Base-by-base conservation (phyloP, 73 alveolate genomes). In the Symbiodinium natans region DNA sequence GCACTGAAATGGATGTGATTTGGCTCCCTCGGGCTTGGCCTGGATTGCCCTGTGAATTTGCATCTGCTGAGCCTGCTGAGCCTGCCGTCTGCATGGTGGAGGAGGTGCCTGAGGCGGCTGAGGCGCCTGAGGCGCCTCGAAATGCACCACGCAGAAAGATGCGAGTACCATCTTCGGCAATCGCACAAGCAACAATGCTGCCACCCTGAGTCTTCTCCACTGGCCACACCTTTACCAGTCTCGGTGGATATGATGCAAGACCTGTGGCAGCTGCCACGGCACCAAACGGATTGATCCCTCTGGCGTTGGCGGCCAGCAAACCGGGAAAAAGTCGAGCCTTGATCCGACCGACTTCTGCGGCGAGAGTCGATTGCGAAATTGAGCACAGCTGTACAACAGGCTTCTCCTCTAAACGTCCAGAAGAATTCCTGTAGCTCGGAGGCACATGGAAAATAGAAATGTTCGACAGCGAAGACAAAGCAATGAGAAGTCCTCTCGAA, bases 121-220 rank as follows among this genome's bases (percentile, higher is more conserved):
- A 34, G 39, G 56, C 39, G 46, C 52, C 17, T 17, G 63, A 48
- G n/a, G n/a, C n/a, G 59, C 59, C 13, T n/a, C 46, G 86, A 38
- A n/a, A 77, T 0, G 39, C 68, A 23, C 98, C 98, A 10, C 92
- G 92, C 41, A 92, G 43, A 88, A 46, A 92, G 10, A 92, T 48
- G 38, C 98, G 98, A 46, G 98, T 92, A 56, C 98, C 98, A 43
- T 92, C 98, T 46, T 92, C 98, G n/a, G 98, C 98, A 40, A 92
- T 86, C 3, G 42, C 92, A 34, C 98, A 92, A 8, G 92, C 92
- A 27, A 92, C 54, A 71, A 92, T 88, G 31, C 63, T 23, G 56
- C 98, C 98, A 7, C 98, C 98, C 2, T 38, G 83, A 5, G 98
- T 73, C 83, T 84, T 42, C 84, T 36, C 92, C 39, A 92, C 83